Conservation (phyloP, 2,329 filamentous ascomycete genomes). For the Rutstroemia sp. region DNA sequence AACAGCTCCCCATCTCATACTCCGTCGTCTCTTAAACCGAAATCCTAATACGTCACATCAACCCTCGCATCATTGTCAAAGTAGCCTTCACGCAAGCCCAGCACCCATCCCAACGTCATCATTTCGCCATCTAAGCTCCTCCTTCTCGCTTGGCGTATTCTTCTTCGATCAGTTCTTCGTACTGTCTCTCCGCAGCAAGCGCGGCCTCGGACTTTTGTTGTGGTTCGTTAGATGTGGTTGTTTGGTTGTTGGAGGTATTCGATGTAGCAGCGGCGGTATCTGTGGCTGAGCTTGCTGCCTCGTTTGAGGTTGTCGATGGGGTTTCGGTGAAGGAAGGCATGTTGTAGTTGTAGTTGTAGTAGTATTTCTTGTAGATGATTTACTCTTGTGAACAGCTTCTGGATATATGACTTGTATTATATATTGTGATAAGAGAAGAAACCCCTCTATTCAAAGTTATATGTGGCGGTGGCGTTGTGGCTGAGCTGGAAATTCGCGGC, state of each 20-base stretch:
- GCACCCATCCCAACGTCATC: background rate
- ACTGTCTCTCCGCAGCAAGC: conserved; percentile 12
- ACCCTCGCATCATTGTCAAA: no score
- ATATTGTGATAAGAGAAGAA: background rate
- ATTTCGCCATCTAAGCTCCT: conserved; percentile 23
- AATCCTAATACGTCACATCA: no score
- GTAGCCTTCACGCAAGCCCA: no score
- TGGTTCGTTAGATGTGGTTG: background rate
- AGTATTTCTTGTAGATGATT: background rate
- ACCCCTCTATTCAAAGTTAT: no score
- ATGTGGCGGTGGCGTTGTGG: no score
- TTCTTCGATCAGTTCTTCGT: conserved; percentile 16
- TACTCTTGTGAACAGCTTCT: no score
- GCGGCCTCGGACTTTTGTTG: conserved; percentile 11
- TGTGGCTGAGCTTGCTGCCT: background rate
- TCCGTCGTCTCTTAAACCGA: no score
- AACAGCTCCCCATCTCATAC: no score
- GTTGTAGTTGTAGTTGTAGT: background rate
- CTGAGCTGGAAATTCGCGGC: no score
- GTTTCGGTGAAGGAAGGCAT: conserved; percentile 8
- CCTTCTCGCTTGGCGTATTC: conserved; percentile 18
- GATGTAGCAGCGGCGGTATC: background rate
- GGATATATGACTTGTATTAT: background rate
- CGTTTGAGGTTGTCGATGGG: background rate
- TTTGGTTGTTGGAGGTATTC: background rate